Evolutionary conservation across 345 rosid species (phyloP).

Genomic region (Gossypium bickii): DNA sequence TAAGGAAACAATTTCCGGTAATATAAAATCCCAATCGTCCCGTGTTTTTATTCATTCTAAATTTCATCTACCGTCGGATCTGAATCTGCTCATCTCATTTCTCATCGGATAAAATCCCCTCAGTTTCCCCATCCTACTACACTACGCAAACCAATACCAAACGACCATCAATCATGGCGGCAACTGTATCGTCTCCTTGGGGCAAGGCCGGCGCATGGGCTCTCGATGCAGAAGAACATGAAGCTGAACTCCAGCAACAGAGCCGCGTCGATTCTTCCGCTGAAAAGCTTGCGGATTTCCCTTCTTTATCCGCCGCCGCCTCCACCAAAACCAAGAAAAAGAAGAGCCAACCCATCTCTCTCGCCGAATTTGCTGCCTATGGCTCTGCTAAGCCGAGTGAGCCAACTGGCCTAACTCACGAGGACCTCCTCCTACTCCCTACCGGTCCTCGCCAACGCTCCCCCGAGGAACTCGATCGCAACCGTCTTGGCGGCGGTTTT

Average conservation of each 20-base stretch:
- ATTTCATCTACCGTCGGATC: slow-evolving; percentile 45
- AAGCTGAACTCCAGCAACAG: slow-evolving; percentile 47
- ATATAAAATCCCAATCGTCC: too few species aligned
- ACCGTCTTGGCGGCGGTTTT: slow-evolving; percentile 83
- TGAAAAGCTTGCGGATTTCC: slow-evolving; percentile 47
- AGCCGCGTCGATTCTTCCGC: slow-evolving; percentile 11
- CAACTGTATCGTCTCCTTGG: slow-evolving; percentile 85
- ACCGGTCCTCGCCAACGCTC: slow-evolving; percentile 88
- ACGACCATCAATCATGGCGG: slow-evolving; percentile 50
- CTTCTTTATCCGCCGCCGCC: slow-evolving; percentile 63
- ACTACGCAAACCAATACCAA: slow-evolving; percentile 27
- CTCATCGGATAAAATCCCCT: slow-evolving; percentile 18
- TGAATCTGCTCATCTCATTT: not conserved
- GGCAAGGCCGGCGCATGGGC: slow-evolving; percentile 99
- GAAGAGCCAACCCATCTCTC: slow-evolving; percentile 61
- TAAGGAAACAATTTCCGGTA: too few species aligned
- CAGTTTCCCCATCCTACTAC: not conserved
- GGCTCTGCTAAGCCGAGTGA: slow-evolving; percentile 28
- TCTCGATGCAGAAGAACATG: slow-evolving; percentile 78
- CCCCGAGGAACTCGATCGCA: slow-evolving; percentile 76
- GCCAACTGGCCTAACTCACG: slow-evolving; percentile 44
- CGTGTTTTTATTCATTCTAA: not conserved
- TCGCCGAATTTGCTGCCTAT: slow-evolving; percentile 51
- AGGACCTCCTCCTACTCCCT: slow-evolving; percentile 62
- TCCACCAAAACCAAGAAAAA: slow-evolving; percentile 73